Percentiles rank a stretch among this genome's conserved stretches.
Evolutionary conservation across 495 filamentous ascomycete species (phyloP).

Genomic region (Neurospora discreta): DNA sequence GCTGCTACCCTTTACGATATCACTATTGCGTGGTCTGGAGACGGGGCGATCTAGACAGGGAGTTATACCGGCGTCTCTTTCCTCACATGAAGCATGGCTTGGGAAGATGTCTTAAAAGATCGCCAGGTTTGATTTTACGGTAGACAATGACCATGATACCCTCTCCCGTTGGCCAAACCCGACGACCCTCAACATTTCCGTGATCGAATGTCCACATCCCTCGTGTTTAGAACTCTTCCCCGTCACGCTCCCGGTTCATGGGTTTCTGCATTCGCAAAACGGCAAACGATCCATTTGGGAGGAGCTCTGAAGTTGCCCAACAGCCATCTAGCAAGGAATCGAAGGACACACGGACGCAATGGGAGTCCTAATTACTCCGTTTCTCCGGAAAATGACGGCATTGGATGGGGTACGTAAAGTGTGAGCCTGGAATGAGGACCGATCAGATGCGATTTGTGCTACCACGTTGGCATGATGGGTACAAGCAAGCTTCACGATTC

Average conservation of each 20-base stretch:
- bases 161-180: not conserved
- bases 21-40: slow-evolving; percentile 9
- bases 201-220: not conserved
- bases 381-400: not conserved
- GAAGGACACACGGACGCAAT: not conserved
- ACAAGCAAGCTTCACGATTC: not conserved
- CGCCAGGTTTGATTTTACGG: not conserved
- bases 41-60: not conserved
- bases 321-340: not conserved
- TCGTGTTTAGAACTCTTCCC: not conserved
- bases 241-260: not conserved
- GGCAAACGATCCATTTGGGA: not conserved
- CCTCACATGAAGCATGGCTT: not conserved
- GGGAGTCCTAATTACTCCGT: not conserved
- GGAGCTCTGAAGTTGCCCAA: not conserved
- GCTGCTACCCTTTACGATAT: slow-evolving; percentile 11
- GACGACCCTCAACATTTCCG: not conserved
- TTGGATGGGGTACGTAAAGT: not conserved
- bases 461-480: not conserved
- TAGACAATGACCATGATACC: not conserved
- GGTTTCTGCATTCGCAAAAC: not conserved
- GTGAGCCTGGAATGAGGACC: not conserved
- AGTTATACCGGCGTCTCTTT: not conserved
- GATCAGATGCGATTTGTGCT: not conserved
- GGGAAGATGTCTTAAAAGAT: not conserved